Conservation (phyloP, 192 early-diverging fungal genomes). For the Obelidium mucronatum region DNA sequence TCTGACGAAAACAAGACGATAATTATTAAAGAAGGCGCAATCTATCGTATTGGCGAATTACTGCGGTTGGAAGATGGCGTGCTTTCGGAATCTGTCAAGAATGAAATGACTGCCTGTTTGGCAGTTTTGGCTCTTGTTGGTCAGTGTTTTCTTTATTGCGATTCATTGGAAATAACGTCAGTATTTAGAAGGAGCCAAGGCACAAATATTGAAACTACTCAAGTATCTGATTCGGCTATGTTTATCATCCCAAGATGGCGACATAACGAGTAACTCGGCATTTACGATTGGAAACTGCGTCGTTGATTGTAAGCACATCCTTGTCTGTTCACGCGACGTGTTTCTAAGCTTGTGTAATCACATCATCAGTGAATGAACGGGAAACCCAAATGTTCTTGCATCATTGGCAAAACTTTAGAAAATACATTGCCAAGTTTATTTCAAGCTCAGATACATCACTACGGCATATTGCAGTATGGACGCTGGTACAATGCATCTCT, state of each 20-base stretch:
- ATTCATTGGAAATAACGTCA: background rate
- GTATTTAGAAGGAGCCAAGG: conserved; percentile 18
- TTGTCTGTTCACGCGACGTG: background rate
- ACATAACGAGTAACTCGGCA: conserved; percentile 81
- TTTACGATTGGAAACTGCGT: conserved; percentile 80
- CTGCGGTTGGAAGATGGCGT: conserved; percentile 40
- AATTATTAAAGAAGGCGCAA: conserved; percentile 78
- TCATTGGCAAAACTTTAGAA: conserved; percentile 73
- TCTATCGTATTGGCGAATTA: conserved; percentile 72
- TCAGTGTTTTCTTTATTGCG: conserved; percentile 32
- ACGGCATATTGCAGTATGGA: conserved; percentile 87
- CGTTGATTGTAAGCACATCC: conserved; percentile 57
- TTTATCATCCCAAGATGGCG: conserved; percentile 62
- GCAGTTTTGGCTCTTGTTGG: conserved; percentile 77
- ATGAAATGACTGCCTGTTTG: conserved; percentile 84
- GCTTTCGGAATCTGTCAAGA: conserved; percentile 8
- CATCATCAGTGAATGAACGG: conserved; percentile 64
- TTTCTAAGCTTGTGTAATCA: background rate
- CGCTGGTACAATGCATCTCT: conserved; percentile 76
- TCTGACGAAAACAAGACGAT: conserved; percentile 78
- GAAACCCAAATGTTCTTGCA: conserved; percentile 59
- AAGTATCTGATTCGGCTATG: conserved; percentile 74
- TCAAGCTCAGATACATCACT: conserved; percentile 74
- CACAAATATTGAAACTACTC: conserved; percentile 54
- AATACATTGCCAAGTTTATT: conserved; percentile 72